Base-by-base conservation (phyloP, 2,329 filamentous ascomycete genomes). In the Monilinia vaccinii-corymbosi region DNA sequence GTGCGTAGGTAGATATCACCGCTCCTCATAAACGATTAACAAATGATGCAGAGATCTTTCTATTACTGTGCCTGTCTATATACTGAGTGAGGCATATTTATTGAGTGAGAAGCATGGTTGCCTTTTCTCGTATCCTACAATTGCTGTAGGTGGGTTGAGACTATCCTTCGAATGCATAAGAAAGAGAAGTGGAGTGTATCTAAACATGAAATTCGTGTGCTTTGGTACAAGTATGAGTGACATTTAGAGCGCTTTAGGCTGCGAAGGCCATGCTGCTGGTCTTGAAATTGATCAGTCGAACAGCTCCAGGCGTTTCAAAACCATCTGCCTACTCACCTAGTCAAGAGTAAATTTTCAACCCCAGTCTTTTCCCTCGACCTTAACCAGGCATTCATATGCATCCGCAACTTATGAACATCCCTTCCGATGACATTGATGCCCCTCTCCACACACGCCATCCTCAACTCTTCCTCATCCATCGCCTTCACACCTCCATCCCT, bases 381-480 rank as follows among this genome's bases (percentile, higher is more conserved):
- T 40, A 79, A 65, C 77, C 77, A 79, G 42, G 62, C 65, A 31
- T 62, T 61, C 60, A 80, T 65, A 36, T 70, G 66, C 40, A 66
- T 71, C 34, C 73, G 76, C 58, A 78, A 67, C 5, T 69, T 64
- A 21, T 69, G 58, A 50, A 76, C 74, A 0, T 68, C 64, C 21
- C 63, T 69, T 4, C 74, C 79, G 31, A 82, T 65, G 11, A 82
- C 78, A 66, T 82, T 75, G 40, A 88, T 77, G 0, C 86, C 89
- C 16, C 88, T 79, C 64, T 91, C 88, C 60, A 83, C 79, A 67
- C 87, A 88, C 16, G 89, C 89, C 61, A 90, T 79, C 62, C 76
- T 75, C 23, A 91, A 75, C 76, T 95, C 90, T 44, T 82, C 80
- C 9, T 74, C 74, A 64, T 80, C 79, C 66, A 95, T 75, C 25